phyloP scores from a whole-genome alignment of 257 asterid genomes.

The Oldenlandia corymbosa region DNA sequence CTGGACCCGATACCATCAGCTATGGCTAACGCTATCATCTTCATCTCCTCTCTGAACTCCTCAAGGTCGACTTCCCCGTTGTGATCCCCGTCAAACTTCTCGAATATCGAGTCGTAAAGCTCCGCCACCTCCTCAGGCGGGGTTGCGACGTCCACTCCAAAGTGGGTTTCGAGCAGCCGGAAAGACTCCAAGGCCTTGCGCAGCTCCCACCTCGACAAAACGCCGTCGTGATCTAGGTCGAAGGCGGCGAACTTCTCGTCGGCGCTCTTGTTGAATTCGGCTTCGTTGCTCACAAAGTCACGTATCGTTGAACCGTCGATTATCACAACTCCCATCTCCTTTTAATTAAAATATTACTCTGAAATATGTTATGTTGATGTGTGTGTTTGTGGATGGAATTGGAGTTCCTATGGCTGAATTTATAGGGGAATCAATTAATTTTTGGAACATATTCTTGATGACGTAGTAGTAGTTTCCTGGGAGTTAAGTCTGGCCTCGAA shows the following conservation, averaged over 20 bases:
- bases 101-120: constrained; percentile 80
- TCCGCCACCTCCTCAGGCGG: constrained; percentile 68
- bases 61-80: constrained; percentile 53
- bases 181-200: constrained; percentile 76
- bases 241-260: constrained; percentile 52
- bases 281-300: constrained; percentile 52
- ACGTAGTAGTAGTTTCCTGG: no score
- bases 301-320: constrained; percentile 73
- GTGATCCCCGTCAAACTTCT: constrained; percentile 46
- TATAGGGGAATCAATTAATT: no score
- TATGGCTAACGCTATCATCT: constrained; percentile 63
- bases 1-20: constrained; percentile 79
- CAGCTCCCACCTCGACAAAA: constrained; percentile 67
- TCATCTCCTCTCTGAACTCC: constrained; percentile 65
- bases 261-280: constrained; percentile 43
- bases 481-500: no score
- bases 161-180: constrained; percentile 65
- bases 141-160: constrained; percentile 60
- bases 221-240: constrained; percentile 82
- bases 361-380: no score
- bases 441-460: no score
- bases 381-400: background rate
- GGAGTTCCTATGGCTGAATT: background rate
- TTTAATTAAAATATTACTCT: background rate
- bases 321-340: constrained; percentile 60